phyloP scores from a whole-genome alignment of 2,329 filamentous ascomycete genomes.

The Pseudocercospora fijiensis region DNA sequence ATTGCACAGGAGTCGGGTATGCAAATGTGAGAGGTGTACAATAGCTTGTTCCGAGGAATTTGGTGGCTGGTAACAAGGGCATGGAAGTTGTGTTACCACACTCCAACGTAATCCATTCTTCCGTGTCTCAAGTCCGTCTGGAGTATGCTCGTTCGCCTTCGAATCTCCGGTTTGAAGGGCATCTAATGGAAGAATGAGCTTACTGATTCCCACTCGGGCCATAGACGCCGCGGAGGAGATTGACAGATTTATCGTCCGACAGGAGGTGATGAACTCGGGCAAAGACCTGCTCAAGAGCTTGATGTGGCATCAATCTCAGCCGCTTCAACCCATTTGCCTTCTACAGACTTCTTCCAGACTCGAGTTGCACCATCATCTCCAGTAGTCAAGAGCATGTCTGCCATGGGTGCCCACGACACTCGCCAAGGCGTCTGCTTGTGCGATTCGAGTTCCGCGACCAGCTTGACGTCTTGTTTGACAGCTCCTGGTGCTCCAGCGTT shows the following conservation, averaged over 20 bases:
- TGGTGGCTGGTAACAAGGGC: constrained; percentile 13
- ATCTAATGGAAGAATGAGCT: not conserved
- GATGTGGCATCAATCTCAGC: constrained; percentile 46
- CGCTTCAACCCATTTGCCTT: constrained; percentile 51
- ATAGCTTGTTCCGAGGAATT: constrained; percentile 12
- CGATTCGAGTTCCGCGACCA: constrained; percentile 66
- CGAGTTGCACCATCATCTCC: constrained; percentile 68
- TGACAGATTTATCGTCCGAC: not conserved
- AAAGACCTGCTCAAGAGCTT: not conserved
- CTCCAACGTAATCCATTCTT: constrained; percentile 8
- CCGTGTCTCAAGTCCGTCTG: constrained; percentile 2
- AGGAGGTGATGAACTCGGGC: not conserved
- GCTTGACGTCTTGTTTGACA: constrained; percentile 61
- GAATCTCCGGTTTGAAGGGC: not conserved
- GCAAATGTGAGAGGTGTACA: constrained; percentile 7
- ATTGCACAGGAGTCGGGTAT: constrained; percentile 15
- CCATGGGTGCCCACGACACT: constrained; percentile 61
- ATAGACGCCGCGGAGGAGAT: not conserved
- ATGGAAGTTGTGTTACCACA: constrained; percentile 10
- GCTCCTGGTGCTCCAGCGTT: constrained; percentile 61
- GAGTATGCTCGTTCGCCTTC: not conserved
- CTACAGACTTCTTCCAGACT: constrained; percentile 52
- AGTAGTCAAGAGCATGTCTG: constrained; percentile 71
- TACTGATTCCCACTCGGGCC: not conserved
- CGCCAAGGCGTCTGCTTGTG: constrained; percentile 73